Percentiles rank a stretch among this genome's conserved stretches.
Evolutionary conservation across 1,284 basidiomycete genomes (phyloP).

Genomic region (Rhodotorula sp.): DNA sequence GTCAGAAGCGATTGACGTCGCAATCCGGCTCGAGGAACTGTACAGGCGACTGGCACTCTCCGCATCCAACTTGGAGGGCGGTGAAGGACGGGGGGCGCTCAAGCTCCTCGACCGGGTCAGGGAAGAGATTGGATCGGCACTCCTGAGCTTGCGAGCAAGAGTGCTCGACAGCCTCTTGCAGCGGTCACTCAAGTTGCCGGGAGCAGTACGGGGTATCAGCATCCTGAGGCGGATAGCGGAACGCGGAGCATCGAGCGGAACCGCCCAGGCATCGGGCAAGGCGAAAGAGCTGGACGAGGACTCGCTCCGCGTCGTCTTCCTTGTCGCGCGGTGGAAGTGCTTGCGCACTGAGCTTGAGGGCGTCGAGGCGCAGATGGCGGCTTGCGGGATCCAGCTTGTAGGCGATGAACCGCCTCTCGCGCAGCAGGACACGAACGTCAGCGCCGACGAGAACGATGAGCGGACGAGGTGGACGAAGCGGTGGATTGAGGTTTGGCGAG

Average conservation of each 20-base stretch:
- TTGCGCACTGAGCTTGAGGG: conserved; percentile 55
- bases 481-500: conserved; percentile 87
- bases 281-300: conserved; percentile 55
- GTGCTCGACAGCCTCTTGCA: conserved; percentile 77
- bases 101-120: conserved; percentile 72
- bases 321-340: conserved; percentile 62
- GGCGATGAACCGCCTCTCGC: conserved; percentile 11
- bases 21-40: conserved; percentile 62
- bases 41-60: conserved; percentile 51
- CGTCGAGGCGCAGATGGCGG: conserved; percentile 49
- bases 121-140: conserved; percentile 61
- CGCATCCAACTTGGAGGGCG: conserved; percentile 49
- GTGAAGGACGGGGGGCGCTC: conserved; percentile 58
- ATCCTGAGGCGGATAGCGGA: conserved; percentile 75
- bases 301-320: conserved; percentile 66
- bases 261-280: background rate
- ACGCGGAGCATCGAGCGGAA: conserved; percentile 18
- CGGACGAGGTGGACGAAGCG: conserved; percentile 73
- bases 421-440: conserved; percentile 1
- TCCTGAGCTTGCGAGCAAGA: conserved; percentile 56
- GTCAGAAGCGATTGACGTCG: conserved; percentile 79
- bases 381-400: conserved; percentile 52
- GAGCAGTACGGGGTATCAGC: conserved; percentile 79
- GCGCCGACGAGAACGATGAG: conserved; percentile 55
- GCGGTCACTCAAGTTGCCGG: conserved; percentile 75